Evolutionary conservation across 192 early-diverging fungal genomes (phyloP), one percentile per base, ranked within the genome.

Genomic region (Obelidium mucronatum): DNA sequence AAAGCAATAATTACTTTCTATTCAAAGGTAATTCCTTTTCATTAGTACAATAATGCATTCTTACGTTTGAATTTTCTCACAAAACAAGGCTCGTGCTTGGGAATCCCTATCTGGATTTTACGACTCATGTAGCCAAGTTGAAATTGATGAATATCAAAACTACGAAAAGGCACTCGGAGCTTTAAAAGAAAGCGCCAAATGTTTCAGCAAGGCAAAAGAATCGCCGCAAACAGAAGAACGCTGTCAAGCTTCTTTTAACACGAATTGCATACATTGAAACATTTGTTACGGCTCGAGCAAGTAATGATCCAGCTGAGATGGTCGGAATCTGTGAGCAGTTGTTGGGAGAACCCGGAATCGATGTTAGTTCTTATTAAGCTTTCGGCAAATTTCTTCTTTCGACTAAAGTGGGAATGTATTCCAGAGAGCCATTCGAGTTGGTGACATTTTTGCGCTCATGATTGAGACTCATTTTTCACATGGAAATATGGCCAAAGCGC

Each of bases 71-170:
- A n/a, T n/a, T n/a, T 53, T 82, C 71, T 36, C 2, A 24, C n/a
- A n/a, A n/a, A n/a, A 24, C 34, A 11, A 85, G 84, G 84, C 85
- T 13, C 85, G 84, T 44, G 85, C 87, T 26, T 85, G 71, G 48
- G 76, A 84, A 36, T 69, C 84, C 1, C 80, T 90, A 11, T 54
- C 82, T 3, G 42, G 75, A 2, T 90, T 90, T 62, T 90, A 87
- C 73, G 84, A 89, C 40, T 67, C 88, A 3, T 90, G 89, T 60
- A 84, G 82, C 19, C 84, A 83, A 60, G 77, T 88, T 30, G 89
- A 90, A 73, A 82, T 90, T 48, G 89, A 90, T 51, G 87, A 88
- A 76, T 90, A 83, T 54, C 86, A 86, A 71, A 89, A 87, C 75
- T 90, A 90, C 74, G 85, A 87, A 59, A 89, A 90, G 81, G 87